A percentile compares a stretch with the other conserved stretches of the same genome.
Evolutionary conservation across 2,329 filamentous ascomycete genomes (phyloP).

Genomic region (Sarocladiaceae sp.): DNA sequence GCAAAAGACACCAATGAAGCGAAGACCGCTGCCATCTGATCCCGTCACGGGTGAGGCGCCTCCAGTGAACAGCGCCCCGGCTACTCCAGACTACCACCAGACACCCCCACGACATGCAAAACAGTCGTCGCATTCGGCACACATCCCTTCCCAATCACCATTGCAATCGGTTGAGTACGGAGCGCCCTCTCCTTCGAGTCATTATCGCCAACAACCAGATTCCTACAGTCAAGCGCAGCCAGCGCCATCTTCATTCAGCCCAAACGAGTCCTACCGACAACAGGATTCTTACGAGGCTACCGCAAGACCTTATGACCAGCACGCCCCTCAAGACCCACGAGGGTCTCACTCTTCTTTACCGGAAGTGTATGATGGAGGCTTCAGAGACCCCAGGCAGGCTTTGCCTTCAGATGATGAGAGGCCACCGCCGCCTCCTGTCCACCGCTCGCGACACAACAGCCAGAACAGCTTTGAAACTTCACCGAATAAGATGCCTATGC

Average conservation of each 20-base stretch:
- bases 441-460: slow-evolving; percentile 41
- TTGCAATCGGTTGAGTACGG: slow-evolving; percentile 47
- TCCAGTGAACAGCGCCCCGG: slow-evolving; percentile 18
- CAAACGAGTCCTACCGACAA: slow-evolving; percentile 1
- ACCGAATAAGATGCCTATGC: slow-evolving; percentile 44
- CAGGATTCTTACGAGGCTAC: slow-evolving; percentile 29
- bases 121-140: slow-evolving; percentile 28
- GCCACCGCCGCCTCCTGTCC: slow-evolving; percentile 51
- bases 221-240: slow-evolving; percentile 28
- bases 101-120: slow-evolving; percentile 44
- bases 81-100: slow-evolving; percentile 36
- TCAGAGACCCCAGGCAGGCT: slow-evolving; percentile 25
- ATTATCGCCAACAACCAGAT: slow-evolving; percentile 29
- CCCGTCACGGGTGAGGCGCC: slow-evolving; percentile 55
- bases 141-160: slow-evolving; percentile 46
- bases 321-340: slow-evolving; percentile 10
- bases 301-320: neutral
- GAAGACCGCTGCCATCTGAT: slow-evolving; percentile 76
- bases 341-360: slow-evolving; percentile 21
- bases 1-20: slow-evolving; percentile 62
- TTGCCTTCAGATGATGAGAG: slow-evolving; percentile 34
- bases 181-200: slow-evolving; percentile 25
- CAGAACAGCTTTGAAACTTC: slow-evolving; percentile 35
- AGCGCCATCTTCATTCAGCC: slow-evolving; percentile 12
- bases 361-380: slow-evolving; percentile 24